phyloP scores from a whole-genome alignment of 169 alveolate genomes.

The Cryptosporidium andersoni region DNA sequence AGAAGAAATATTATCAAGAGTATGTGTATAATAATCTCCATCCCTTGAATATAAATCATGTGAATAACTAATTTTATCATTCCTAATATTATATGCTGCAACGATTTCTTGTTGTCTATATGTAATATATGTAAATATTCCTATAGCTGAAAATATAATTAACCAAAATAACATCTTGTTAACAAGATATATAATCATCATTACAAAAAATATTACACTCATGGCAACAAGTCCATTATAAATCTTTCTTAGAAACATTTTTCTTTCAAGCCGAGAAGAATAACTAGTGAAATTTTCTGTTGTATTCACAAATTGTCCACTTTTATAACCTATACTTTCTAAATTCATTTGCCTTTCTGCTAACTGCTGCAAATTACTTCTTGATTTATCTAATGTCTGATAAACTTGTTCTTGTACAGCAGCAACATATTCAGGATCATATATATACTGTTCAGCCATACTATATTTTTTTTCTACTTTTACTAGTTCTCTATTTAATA shows the following conservation, averaged over 20 bases:
- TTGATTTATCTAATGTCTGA: constrained; percentile 4
- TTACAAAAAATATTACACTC: constrained; percentile 8
- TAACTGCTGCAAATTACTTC: not conserved
- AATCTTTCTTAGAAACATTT: not conserved
- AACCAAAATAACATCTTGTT: constrained; percentile 42
- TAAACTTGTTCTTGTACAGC: constrained; percentile 26
- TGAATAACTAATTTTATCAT: too few relatives aligned
- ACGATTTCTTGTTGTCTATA: not conserved
- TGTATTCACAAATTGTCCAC: not conserved
- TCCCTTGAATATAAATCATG: too few relatives aligned
- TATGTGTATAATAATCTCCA: too few relatives aligned
- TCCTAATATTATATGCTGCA: too few relatives aligned
- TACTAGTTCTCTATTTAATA: too few relatives aligned
- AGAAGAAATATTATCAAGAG: not conserved
- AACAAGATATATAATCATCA: constrained; percentile 18
- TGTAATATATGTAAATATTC: not conserved
- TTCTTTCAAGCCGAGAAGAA: not conserved
- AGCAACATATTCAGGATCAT: constrained; percentile 28
- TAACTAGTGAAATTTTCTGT: not conserved
- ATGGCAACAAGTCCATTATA: constrained; percentile 9
- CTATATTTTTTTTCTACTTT: not conserved
- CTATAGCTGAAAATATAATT: constrained; percentile 1
- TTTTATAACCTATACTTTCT: not conserved
- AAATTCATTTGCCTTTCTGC: constrained; percentile 6
- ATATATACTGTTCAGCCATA: constrained; percentile 52